Evolutionary conservation across 176 grass and related monocot genomes (phyloP).

Genomic region (Dactylis glomerata): DNA sequence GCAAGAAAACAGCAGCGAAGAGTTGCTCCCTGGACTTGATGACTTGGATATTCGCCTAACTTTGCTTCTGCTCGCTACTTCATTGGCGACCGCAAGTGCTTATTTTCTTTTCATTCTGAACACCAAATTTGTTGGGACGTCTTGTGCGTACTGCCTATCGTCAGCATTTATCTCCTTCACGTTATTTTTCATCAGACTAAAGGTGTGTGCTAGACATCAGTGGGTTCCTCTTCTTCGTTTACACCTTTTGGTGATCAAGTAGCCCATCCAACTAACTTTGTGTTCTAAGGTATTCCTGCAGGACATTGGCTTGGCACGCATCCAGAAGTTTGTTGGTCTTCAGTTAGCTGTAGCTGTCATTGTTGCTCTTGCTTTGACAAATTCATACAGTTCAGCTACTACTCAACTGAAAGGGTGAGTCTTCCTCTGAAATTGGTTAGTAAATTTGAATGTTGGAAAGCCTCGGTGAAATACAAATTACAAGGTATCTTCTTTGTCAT

Average conservation of each 20-base stretch:
- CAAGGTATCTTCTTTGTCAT: not conserved
- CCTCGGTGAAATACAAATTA: not conserved
- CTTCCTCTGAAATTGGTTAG: conserved; percentile 13
- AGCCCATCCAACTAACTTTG: not conserved
- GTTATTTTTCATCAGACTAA: conserved; percentile 74
- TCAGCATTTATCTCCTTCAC: conserved; percentile 85
- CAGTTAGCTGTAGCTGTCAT: conserved; percentile 69
- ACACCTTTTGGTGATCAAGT: not conserved
- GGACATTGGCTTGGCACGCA: conserved; percentile 72
- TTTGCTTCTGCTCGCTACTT: conserved; percentile 69
- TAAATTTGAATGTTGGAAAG: too few relatives aligned
- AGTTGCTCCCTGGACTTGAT: conserved; percentile 47
- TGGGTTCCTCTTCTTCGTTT: not conserved
- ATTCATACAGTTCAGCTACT: conserved; percentile 58
- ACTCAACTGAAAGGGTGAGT: conserved; percentile 58
- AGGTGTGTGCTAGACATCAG: conserved; percentile 42
- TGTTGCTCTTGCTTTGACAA: conserved; percentile 69
- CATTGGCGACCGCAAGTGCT: conserved; percentile 82
- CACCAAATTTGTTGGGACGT: conserved; percentile 76
- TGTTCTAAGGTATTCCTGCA: conserved; percentile 23
- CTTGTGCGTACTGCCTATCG: conserved; percentile 72
- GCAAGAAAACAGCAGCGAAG: conserved; percentile 45
- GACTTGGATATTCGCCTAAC: conserved; percentile 59
- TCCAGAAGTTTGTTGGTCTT: conserved; percentile 63
- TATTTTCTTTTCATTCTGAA: conserved; percentile 89